These are phyloP conservation scores for Lachnellula arida DNA, from an alignment of 2,329 filamentous ascomycete species.

Conservation along the genomic window DNA sequence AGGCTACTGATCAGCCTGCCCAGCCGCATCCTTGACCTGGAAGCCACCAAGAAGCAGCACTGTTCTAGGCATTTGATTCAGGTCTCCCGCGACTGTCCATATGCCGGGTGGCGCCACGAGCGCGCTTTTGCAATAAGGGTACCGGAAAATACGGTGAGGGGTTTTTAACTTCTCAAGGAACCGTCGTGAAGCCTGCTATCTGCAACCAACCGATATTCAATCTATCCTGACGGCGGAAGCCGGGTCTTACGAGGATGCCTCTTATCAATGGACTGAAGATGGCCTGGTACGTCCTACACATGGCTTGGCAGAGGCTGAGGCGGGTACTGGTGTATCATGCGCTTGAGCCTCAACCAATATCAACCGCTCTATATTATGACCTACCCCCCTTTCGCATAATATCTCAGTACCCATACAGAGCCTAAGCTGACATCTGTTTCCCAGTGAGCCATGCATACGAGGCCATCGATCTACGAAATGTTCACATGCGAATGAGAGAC, in stretches of 20 bases:
- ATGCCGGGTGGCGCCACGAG: constrained; percentile 10
- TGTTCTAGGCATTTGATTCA: constrained; percentile 7
- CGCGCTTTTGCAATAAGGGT: neutral
- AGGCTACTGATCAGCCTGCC: neutral
- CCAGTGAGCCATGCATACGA: constrained; percentile 68
- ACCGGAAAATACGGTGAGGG: constrained; percentile 11
- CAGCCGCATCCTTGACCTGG: constrained; percentile 8
- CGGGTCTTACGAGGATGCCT: constrained; percentile 47
- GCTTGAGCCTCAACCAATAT: constrained; percentile 14
- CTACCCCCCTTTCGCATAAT: neutral
- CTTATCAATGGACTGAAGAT: constrained; percentile 67
- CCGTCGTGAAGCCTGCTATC: constrained; percentile 6
- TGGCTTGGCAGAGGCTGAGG: constrained; percentile 9
- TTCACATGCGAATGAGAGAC: constrained; percentile 60
- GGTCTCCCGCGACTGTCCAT: constrained; percentile 12
- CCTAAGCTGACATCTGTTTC: constrained; percentile 15
- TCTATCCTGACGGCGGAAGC: constrained; percentile 7
- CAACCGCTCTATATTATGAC: neutral
- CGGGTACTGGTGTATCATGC: neutral
- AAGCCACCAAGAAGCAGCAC: constrained; percentile 8
- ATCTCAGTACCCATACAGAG: neutral
- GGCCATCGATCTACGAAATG: constrained; percentile 74
- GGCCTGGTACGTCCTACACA: constrained; percentile 56
- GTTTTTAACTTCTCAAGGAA: constrained; percentile 18
- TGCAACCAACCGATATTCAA: constrained; percentile 15